Base-by-base conservation (phyloP, 2,329 filamentous ascomycete genomes). In the Domatiomyces catenatus region DNA sequence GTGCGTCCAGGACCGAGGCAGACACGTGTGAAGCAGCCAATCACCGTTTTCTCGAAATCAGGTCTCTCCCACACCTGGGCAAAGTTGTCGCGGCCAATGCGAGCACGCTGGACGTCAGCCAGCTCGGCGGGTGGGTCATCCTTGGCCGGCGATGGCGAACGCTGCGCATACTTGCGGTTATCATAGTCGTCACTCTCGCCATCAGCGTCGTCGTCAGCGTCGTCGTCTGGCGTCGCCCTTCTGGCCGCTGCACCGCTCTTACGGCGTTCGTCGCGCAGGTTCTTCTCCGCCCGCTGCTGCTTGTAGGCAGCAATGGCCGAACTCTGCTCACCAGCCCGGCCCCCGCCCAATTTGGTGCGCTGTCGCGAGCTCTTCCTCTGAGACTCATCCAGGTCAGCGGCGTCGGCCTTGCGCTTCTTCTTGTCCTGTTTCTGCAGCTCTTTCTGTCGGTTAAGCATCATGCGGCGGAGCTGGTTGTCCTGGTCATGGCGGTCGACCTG, bases 21-120 rank as follows among this genome's bases (percentile, higher is more conserved):
- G 57, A 96, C 80, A 48, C 92, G 85, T 39, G 83, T 83, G 64
- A 84, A 98, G 66, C 88, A 93, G 48, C 87, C 87, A 15, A 74
- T 79, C 60, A 95, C 84, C 26, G 84, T 76, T 7, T 84, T 71
- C 50, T 94, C 85, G 58, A 98, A 95, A 3, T 83, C 83, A 8
- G 92, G 92, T 59, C 89, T 90, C 70, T 94, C 94, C 73, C 88
- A 95, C 50, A 94, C 84, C 61, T 90, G 81, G 5, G 84, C 83
- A 65, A 98, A 94, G 62, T 88, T 85, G 58, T 79, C 84, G 55
- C 92, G 80, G 47, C 89, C 86, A 52, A 98, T 77, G 51, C 87
- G 80, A 49, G 90, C 79, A 48, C 86, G 80, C 63, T 96, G 84
- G 57, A 90, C 80, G 64, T 96, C 87, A n/a, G 75, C 76, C 18